Evolutionary conservation across 148 eudicot genomes (phyloP), one percentile per base, ranked within the genome.

Genomic region (Rhododendron williamsianum): DNA sequence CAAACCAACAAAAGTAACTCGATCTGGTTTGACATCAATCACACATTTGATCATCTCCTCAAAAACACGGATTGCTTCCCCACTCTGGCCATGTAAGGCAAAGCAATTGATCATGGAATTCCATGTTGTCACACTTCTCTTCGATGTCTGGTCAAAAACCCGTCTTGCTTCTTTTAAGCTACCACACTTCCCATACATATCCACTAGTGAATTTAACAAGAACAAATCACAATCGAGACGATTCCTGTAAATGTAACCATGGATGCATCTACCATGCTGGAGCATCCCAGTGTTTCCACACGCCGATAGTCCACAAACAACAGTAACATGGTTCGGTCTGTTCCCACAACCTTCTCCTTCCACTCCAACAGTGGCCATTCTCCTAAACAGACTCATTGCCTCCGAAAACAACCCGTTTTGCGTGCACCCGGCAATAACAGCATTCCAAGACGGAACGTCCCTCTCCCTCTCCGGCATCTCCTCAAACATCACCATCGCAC

Each of bases 171-270:
- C 90, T 87, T 82, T 83, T 76, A 95, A 86, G 84, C 91, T 91
- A 72, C 98, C 98, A 74, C 98, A 95, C 91, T 93, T 95, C 11
- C 98, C 96, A 87, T 95, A 95, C 94, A 95, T 91, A 88, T 93
- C 97, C 82, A 95, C 88, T 81, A 95, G 85, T 33, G 92, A 90
- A 83, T 90, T 95, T 9, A 84, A 86, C n/a, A 94, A 81, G 73
- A 85, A 91, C 3, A 89, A 83, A 85, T 89, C 89, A 15, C 81
- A 83, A 76, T 88, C 86, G 82, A 93, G 78, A 2, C 89, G 81
- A 16, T 83, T 90, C 76, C 96, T 87, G 76, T 82, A 87, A 54
- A 93, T 80, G 49, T 90, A 92, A 25, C 91, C 93, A 87, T 93
- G 96, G 38, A 90, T 89, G 69, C 93, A 92, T 86, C 88, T 92